Evolutionary conservation across 2,329 filamentous ascomycete genomes (phyloP).

Genomic region (Coniochaeta sp.): DNA sequence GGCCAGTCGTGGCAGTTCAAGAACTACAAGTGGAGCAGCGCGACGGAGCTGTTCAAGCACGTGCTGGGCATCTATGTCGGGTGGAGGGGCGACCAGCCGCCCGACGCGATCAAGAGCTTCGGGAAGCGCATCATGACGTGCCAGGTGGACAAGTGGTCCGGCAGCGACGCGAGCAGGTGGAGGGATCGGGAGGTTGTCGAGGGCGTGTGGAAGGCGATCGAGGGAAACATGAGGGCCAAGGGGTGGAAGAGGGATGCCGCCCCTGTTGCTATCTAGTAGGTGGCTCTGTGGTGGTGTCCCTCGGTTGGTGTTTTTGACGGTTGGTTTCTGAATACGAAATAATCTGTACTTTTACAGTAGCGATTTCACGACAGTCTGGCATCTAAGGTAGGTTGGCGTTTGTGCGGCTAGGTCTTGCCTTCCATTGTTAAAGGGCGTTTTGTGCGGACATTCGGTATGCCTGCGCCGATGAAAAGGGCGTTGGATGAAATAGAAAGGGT

Average conservation of each 20-base stretch:
- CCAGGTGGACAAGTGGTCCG: constrained; percentile 72
- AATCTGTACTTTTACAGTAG: neutral
- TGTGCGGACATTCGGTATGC: neutral
- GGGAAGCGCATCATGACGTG: constrained; percentile 75
- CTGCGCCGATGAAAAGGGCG: neutral
- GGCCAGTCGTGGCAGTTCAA: constrained; percentile 99
- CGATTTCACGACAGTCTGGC: neutral
- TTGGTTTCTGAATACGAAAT: neutral
- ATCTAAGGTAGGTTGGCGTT: constrained; percentile 1
- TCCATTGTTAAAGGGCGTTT: neutral
- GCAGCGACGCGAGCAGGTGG: constrained; percentile 56
- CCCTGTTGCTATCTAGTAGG: constrained; percentile 40
- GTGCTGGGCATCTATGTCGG: constrained; percentile 84
- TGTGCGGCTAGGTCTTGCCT: neutral
- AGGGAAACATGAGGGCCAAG: constrained; percentile 76
- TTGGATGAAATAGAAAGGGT: neutral
- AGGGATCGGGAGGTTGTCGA: constrained; percentile 90
- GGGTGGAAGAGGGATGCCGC: constrained; percentile 74
- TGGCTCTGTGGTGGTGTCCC: neutral
- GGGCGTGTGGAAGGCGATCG: constrained; percentile 83
- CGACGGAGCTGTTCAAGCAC: constrained; percentile 82
- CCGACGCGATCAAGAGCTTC: constrained; percentile 74
- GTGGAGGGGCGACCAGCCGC: constrained; percentile 77
- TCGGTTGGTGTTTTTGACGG: neutral
- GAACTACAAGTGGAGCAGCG: constrained; percentile 90